These are phyloP conservation scores for Bertia moriformis DNA, from an alignment of 2,329 filamentous ascomycete species.

Conservation along the genomic window DNA sequence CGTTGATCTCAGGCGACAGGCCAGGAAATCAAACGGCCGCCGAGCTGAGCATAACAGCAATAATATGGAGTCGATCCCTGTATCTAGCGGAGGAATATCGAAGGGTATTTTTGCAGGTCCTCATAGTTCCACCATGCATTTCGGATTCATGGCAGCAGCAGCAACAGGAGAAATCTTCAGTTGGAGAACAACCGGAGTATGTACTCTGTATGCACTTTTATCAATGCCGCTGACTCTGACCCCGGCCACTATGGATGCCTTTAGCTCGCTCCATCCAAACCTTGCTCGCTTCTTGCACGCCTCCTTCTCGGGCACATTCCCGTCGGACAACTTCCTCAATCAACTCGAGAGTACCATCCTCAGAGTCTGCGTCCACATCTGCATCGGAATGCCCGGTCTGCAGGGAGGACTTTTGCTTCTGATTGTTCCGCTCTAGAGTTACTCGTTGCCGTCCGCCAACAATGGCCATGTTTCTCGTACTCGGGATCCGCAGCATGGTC, in stretches of 20 bases:
- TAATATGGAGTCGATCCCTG: too few species aligned
- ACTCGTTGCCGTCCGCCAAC: conserved; percentile 40
- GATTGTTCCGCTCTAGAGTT: conserved; percentile 6
- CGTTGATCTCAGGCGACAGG: too few species aligned
- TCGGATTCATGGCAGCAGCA: too few species aligned
- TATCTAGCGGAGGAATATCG: too few species aligned
- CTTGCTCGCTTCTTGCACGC: conserved; percentile 22
- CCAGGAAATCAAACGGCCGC: too few species aligned
- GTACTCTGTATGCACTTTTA: too few species aligned
- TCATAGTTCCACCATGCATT: too few species aligned
- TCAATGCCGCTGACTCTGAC: conserved; percentile 19
- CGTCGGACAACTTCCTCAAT: conserved; percentile 46
- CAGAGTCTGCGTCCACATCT: conserved; percentile 23
- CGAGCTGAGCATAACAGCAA: too few species aligned
- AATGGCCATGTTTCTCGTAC: conserved; percentile 73
- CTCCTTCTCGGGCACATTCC: conserved; percentile 24
- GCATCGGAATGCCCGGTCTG: conserved; percentile 5
- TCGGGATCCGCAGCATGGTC: conserved; percentile 81
- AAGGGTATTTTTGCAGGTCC: too few species aligned
- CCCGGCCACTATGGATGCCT: conserved; percentile 26
- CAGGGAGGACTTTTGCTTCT: conserved; percentile 2
- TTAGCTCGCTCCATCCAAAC: conserved; percentile 35
- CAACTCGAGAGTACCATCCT: conserved; percentile 42
- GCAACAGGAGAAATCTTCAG: too few species aligned
- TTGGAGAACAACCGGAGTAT: too few species aligned